phyloP scores from a whole-genome alignment of 2,329 filamentous ascomycete species.

The Atkinsonella texensis region DNA sequence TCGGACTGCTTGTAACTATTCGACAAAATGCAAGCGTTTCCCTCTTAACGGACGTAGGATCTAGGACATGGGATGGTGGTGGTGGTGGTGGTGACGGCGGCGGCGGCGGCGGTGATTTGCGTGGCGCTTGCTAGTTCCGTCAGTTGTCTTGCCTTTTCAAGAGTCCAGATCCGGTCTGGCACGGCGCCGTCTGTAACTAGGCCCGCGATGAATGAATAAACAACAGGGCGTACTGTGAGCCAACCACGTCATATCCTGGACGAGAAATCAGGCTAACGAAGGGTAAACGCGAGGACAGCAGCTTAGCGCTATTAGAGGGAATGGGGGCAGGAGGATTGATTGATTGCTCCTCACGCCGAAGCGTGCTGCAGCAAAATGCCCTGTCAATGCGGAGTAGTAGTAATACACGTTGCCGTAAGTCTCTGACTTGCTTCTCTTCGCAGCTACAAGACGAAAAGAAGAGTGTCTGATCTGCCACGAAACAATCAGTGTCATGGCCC shows the following conservation, averaged over 20 bases:
- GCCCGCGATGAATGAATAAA: not conserved
- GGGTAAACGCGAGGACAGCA: constrained; percentile 5
- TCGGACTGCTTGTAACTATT: not conserved
- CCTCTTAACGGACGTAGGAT: not conserved
- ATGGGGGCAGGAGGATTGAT: too few species aligned
- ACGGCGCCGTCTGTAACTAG: constrained; percentile 6
- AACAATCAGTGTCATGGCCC: too few species aligned
- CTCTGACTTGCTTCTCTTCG: too few species aligned
- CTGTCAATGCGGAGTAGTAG: too few species aligned
- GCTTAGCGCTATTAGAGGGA: not conserved
- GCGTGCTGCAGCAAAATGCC: too few species aligned
- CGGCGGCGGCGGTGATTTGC: constrained; percentile 8
- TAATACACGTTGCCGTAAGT: too few species aligned
- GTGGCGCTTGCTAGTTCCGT: constrained; percentile 10
- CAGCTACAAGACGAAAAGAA: too few species aligned
- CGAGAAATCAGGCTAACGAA: constrained; percentile 2
- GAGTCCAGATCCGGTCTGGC: constrained; percentile 22
- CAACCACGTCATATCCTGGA: constrained; percentile 6
- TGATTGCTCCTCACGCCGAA: not conserved
- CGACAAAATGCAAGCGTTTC: not conserved
- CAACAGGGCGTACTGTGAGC: not conserved
- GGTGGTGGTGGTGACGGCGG: not conserved
- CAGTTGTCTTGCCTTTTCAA: constrained; percentile 22
- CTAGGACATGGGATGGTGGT: not conserved
- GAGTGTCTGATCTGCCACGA: too few species aligned